Percentiles rank a stretch among this genome's conserved stretches.
Evolutionary conservation across 768 basidiomycete genomes (phyloP).

Genomic region (Boletellus ananas): DNA sequence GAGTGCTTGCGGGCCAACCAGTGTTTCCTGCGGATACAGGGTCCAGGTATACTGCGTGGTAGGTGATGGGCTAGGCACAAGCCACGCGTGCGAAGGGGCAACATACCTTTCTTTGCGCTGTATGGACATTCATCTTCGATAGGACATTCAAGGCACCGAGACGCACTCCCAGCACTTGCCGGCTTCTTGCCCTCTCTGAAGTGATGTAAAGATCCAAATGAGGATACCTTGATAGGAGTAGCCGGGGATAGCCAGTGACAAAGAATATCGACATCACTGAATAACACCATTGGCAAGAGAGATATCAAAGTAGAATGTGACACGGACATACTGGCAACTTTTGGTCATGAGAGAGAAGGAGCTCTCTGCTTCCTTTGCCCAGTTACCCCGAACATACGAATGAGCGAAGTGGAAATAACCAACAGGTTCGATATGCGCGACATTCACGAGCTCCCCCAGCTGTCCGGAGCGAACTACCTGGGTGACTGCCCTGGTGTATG

Average conservation of each 20-base stretch:
- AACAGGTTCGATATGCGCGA: constrained; percentile 81
- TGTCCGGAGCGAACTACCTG: constrained; percentile 64
- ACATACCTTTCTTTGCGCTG: constrained; percentile 79
- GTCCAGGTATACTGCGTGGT: constrained; percentile 69
- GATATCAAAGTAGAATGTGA: neutral
- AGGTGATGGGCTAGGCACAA: neutral
- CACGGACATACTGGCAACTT: constrained; percentile 71
- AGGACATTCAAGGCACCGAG: constrained; percentile 74
- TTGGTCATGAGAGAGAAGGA: constrained; percentile 87
- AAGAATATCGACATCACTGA: constrained; percentile 80
- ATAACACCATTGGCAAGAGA: constrained; percentile 2
- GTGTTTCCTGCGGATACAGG: constrained; percentile 48
- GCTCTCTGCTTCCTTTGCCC: constrained; percentile 64
- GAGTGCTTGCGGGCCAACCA: constrained; percentile 60
- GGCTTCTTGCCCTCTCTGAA: constrained; percentile 77
- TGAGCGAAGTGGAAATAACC: constrained; percentile 89
- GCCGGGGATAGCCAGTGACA: constrained; percentile 73
- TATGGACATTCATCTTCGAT: constrained; percentile 73
- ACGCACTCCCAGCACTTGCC: constrained; percentile 56
- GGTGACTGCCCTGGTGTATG: constrained; percentile 70
- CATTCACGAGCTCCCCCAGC: constrained; percentile 77
- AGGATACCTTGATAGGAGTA: constrained; percentile 65
- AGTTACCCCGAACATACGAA: constrained; percentile 82
- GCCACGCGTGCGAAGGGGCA: neutral
- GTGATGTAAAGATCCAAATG: constrained; percentile 83